Evolutionary conservation across 768 basidiomycete genomes (phyloP).

Genomic region (Coprinopsis strossmayeri): DNA sequence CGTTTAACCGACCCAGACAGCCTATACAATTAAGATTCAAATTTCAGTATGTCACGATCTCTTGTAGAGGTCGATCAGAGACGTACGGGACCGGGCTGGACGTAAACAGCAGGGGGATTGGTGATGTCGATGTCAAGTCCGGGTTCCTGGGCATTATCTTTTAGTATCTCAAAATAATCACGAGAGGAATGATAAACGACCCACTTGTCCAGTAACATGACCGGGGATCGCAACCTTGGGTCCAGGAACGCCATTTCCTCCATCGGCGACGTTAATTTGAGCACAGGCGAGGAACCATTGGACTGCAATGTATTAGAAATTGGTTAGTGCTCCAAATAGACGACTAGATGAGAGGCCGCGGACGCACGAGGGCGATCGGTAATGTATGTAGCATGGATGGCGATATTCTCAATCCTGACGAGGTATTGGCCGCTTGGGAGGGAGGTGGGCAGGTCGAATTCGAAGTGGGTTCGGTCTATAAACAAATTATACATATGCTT

Average conservation of each 20-base stretch:
- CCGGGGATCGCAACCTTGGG: slow-evolving; percentile 21
- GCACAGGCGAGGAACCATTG: slow-evolving; percentile 28
- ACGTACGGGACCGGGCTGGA: slow-evolving; percentile 13
- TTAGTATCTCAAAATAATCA: background rate
- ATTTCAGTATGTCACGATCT: too few species aligned
- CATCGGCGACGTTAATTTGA: slow-evolving; percentile 30
- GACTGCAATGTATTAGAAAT: too few species aligned
- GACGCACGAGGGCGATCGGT: slow-evolving; percentile 18
- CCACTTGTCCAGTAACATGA: slow-evolving; percentile 15
- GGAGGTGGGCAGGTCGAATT: slow-evolving; percentile 27
- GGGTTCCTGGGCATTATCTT: slow-evolving; percentile 4
- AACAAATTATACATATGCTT: background rate
- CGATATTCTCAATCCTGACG: slow-evolving; percentile 32
- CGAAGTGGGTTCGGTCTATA: slow-evolving; percentile 11
- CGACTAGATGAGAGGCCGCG: too few species aligned
- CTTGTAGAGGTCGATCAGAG: too few species aligned
- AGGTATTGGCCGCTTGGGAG: slow-evolving; percentile 31
- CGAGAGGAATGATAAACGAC: background rate
- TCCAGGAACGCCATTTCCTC: slow-evolving; percentile 16
- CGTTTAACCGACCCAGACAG: too few species aligned
- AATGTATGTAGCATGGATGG: slow-evolving; percentile 23
- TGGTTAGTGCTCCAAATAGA: too few species aligned
- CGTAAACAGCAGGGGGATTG: slow-evolving; percentile 10
- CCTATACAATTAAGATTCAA: too few species aligned
- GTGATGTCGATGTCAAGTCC: slow-evolving; percentile 13